Percentiles rank a stretch among this genome's conserved stretches.
phyloP scores from a whole-genome alignment of 2,329 filamentous ascomycete genomes.

The Sporothrix curviconia region DNA sequence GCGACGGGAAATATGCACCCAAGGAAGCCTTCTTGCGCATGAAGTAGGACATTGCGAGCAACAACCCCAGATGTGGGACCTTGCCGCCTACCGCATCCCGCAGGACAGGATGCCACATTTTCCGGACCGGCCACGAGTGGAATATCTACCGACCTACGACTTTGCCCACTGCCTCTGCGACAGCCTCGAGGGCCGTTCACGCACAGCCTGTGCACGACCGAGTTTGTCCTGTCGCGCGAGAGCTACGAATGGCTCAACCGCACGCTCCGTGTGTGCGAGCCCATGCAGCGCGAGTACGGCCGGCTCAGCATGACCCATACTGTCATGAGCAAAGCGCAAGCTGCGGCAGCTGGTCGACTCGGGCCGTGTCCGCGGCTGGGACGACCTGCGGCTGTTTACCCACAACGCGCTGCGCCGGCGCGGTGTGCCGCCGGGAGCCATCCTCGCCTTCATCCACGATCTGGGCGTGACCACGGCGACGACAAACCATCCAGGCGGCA shows the following conservation, averaged over 20 bases:
- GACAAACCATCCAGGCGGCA: conserved; percentile 69
- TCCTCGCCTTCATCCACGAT: conserved; percentile 85
- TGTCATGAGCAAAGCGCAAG: conserved; percentile 78
- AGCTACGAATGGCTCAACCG: conserved; percentile 89
- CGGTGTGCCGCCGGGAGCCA: conserved; percentile 80
- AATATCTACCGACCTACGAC: conserved; percentile 91
- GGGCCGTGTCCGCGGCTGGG: conserved; percentile 77
- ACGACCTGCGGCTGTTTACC: conserved; percentile 85
- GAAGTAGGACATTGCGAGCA: conserved; percentile 57
- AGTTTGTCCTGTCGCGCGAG: conserved; percentile 49
- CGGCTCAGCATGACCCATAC: conserved; percentile 71
- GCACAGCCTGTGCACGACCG: conserved; percentile 71
- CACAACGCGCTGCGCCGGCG: conserved; percentile 76
- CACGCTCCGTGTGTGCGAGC: conserved; percentile 73
- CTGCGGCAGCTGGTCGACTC: conserved; percentile 73
- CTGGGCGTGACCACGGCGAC: conserved; percentile 81
- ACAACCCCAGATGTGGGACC: conserved; percentile 65
- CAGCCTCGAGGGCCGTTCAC: conserved; percentile 77
- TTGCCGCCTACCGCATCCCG: conserved; percentile 82
- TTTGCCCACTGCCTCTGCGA: conserved; percentile 88
- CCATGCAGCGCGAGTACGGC: conserved; percentile 85
- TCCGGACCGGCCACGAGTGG: conserved; percentile 77
- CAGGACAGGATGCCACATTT: conserved; percentile 53
- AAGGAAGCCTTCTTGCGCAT: conserved; percentile 81
- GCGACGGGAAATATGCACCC: conserved; percentile 82